Base-by-base conservation (phyloP, 345 rosid genomes). In the Cardamine resedifolia region DNA sequence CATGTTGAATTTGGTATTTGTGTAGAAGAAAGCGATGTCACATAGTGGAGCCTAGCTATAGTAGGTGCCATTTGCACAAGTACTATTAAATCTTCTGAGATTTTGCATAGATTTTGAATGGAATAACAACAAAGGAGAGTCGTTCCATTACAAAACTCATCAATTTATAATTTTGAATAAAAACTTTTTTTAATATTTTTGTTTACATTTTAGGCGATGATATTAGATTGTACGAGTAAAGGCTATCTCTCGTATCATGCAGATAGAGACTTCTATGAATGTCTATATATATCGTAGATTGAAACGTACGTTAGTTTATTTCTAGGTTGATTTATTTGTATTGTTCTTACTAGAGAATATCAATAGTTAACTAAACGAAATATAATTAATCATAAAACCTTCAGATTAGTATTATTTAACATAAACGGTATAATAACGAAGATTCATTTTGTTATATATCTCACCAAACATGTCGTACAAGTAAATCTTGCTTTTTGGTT, bases 51-150 rank as follows among this genome's bases (percentile, higher is more conserved):
- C 16, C 58, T 73, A 73, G 77, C 71, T 73, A 73, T n/a, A n/a
- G n/a, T n/a, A n/a, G n/a, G 58, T 64, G 71, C 71, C 77, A 73
- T 64, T 73, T 73, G 58, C 71, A 73, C 21, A 64, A 5, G 57
- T 56, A 64, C 64, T 56, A 34, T 45, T 33, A 56, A 53, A 64
- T 45, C 49, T 45, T 64, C 10, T 7, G 12, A 71, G 69, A 71
- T 64, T 64, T 64, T 64, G 30, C n/a, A 55, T 44, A 55, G 38
- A 64, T 44, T 26, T 55, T 55, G 28, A 64, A 73, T 64, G 38
- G 4, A 19, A 34, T 7, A 12, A 18, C 30, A 56, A 26, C 30
- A 30, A 64, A 34, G 3, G 10, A 64, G 77, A 73, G 77, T 64
- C 77, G 71, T 64, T 34, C 39, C 11, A 23, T 30, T 60, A 44